Base-by-base conservation (phyloP, 495 filamentous ascomycete species). In the Penicillium lagena region DNA sequence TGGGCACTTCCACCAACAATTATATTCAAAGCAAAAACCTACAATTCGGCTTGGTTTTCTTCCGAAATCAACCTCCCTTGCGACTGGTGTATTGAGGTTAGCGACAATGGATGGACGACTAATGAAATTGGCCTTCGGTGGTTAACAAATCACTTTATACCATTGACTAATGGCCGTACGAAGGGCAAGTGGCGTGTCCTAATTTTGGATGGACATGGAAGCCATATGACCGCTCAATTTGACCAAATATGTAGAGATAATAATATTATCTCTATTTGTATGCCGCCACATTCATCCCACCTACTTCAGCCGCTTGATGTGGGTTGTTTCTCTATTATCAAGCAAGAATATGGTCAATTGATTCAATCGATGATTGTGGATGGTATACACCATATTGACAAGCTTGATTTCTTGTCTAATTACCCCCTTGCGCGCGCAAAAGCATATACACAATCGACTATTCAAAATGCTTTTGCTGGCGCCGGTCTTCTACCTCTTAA, bases 231-330 rank as follows among this genome's bases (percentile, higher is more conserved):
- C 7, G 46, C 43, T 28, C 40, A 54, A 46, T 60, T 57, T 30
- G 43, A 54, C n/a, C 35, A 47, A 17, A 51, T 56, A 30, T 55
- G 39, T 17, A n/a, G 35, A 12, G 38, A 53, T n/a, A 35, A 52
- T n/a, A 44, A 56, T 29, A 56, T 60, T 42, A 42, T 54, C 2
- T 32, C 49, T 4, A 37, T 60, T n/a, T 62, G 46, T 36, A 50
- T 64, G 15, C 49, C 58, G 8, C 9, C 53, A 10, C 51, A 63
- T 46, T 51, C 41, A 9, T 59, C 60, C 11, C 44, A 65, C 35
- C 17, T 50, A 9, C 45, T 60, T 14, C 59, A 64, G 38, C 61
- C 59, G 9, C 51, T 64, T 22, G 59, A 60, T 51, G 45, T 65
- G n/a, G 44, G 54, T 12, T 41, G 42, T 40, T 58, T 63, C 46